phyloP scores from a whole-genome alignment of 257 asterid species.

The Przewalskia tangutica region DNA sequence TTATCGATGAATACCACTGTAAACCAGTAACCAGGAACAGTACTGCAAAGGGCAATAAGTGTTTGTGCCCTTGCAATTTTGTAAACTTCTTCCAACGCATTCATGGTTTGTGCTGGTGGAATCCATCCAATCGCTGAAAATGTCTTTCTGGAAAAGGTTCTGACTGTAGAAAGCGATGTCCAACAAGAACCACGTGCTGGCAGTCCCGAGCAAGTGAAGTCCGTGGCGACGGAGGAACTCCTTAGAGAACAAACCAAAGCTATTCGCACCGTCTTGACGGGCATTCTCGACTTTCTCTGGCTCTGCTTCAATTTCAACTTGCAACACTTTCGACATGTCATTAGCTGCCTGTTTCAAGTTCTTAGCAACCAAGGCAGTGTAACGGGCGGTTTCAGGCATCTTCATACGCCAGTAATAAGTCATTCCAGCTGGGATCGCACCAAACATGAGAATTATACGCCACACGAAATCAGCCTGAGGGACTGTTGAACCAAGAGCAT shows the following conservation, averaged over 20 bases:
- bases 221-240: slow-evolving; percentile 32
- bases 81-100: slow-evolving; percentile 27
- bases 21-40: slow-evolving; percentile 49
- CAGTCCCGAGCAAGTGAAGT: slow-evolving; percentile 28
- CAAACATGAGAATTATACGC: slow-evolving; percentile 35
- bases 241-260: slow-evolving; percentile 16
- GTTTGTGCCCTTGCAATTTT: slow-evolving; percentile 32
- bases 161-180: slow-evolving; percentile 36
- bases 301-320: slow-evolving; percentile 28
- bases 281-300: slow-evolving; percentile 12
- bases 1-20: slow-evolving; percentile 31
- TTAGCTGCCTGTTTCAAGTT: slow-evolving; percentile 27
- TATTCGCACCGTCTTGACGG: neutral
- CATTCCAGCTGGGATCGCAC: slow-evolving; percentile 28
- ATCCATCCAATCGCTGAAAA: slow-evolving; percentile 32
- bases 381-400: slow-evolving; percentile 45
- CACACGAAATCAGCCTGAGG: slow-evolving; percentile 30
- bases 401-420: slow-evolving; percentile 45
- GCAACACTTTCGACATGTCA: slow-evolving; percentile 28
- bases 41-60: slow-evolving; percentile 31
- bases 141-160: slow-evolving; percentile 37
- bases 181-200: slow-evolving; percentile 29
- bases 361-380: slow-evolving; percentile 32
- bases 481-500: slow-evolving; percentile 12
- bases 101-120: slow-evolving; percentile 24